Evolutionary conservation across 306 rosid species (phyloP).

Genomic region (Astragalus glycyphyllos): DNA sequence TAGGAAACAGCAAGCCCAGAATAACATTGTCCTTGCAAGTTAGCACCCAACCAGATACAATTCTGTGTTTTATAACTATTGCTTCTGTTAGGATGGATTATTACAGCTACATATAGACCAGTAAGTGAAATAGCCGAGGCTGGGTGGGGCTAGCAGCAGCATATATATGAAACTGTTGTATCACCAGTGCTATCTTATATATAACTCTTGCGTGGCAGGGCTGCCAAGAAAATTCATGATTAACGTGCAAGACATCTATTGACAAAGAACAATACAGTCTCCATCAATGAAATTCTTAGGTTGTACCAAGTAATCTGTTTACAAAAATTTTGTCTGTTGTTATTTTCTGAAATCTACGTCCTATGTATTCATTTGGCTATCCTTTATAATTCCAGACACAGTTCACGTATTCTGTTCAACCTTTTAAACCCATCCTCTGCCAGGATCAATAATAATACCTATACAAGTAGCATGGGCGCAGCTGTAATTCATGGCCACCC

Average conservation of each 20-base stretch:
- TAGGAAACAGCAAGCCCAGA: conserved; percentile 18
- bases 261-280: conserved; percentile 7
- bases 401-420: conserved; percentile 19
- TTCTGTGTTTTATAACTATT: conserved; percentile 19
- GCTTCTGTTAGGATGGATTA: conserved; percentile 1
- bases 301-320: conserved; percentile 8
- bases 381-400: not conserved
- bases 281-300: conserved; percentile 9
- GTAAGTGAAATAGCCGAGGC: conserved; percentile 25
- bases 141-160: not conserved
- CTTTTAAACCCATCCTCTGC: conserved; percentile 18
- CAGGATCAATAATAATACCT: conserved; percentile 8
- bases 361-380: not conserved
- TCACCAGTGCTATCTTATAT: not conserved
- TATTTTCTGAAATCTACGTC: conserved; percentile 12
- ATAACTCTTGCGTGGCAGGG: not conserved
- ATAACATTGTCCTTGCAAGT: conserved; percentile 4
- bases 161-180: not conserved
- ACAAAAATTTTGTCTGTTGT: not conserved
- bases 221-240: not conserved
- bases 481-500: conserved; percentile 15
- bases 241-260: conserved; percentile 8
- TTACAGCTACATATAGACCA: not conserved
- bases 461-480: conserved; percentile 3
- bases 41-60: conserved; percentile 15